A percentile compares a stretch with the other conserved stretches of the same genome.
Conservation (phyloP, 2,329 filamentous ascomycete species). For the Aureobasidium subglaciale region DNA sequence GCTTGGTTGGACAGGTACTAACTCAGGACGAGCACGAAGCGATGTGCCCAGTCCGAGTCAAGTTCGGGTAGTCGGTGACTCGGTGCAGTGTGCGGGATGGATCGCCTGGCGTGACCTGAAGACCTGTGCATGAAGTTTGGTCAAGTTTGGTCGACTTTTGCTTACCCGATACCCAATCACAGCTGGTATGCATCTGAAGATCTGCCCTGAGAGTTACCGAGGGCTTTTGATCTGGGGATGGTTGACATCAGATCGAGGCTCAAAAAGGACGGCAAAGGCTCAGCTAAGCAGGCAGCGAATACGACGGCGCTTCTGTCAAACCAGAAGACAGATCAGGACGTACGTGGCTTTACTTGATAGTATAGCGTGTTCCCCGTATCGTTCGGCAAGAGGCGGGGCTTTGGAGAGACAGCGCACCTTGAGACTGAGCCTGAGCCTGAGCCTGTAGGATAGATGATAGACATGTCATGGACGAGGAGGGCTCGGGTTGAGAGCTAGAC, state of each 20-base stretch:
- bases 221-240: not conserved
- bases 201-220: not conserved
- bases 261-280: too few relatives aligned
- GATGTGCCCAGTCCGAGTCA: not conserved
- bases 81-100: not conserved
- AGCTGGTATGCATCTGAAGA: not conserved
- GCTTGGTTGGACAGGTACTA: not conserved
- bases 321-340: not conserved
- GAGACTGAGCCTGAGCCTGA: too few relatives aligned
- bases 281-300: not conserved
- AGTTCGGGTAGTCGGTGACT: not conserved
- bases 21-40: not conserved
- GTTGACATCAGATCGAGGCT: not conserved
- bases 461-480: too few relatives aligned
- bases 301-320: not conserved
- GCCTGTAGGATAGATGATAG: too few relatives aligned
- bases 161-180: not conserved
- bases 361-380: too few relatives aligned
- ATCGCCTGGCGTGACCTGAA: not conserved
- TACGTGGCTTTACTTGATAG: not conserved
- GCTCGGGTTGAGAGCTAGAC: too few relatives aligned
- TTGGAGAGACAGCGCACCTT: too few relatives aligned
- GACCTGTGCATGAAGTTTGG: not conserved
- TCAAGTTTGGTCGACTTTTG: not conserved
- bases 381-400: too few relatives aligned